These are phyloP conservation scores for Dichotomopilus funicola DNA, from an alignment of 2,329 filamentous ascomycete species.

Conservation along the genomic window DNA sequence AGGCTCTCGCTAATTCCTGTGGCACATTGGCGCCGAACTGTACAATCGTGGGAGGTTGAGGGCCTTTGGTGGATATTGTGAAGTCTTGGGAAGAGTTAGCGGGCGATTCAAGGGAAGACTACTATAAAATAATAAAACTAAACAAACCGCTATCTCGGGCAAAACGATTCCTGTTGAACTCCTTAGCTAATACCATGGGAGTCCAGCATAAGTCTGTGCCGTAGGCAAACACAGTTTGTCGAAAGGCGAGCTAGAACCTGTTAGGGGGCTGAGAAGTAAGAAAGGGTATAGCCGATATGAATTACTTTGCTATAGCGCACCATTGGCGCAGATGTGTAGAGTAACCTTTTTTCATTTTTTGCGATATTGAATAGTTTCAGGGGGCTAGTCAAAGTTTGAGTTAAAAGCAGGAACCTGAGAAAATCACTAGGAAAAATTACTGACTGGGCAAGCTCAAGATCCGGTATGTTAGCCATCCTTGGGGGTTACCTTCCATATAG, in stretches of 20 bases:
- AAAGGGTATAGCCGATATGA: not conserved
- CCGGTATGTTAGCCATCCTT: constrained; percentile 7
- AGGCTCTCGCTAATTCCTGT: constrained; percentile 55
- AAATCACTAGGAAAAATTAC: not conserved
- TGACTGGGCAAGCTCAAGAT: constrained; percentile 17
- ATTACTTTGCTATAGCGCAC: constrained; percentile 56
- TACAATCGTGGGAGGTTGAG: constrained; percentile 55
- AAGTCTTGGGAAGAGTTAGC: constrained; percentile 40
- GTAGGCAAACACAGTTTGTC: constrained; percentile 59
- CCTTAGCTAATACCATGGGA: constrained; percentile 65
- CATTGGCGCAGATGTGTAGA: constrained; percentile 61
- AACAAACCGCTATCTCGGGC: constrained; percentile 53
- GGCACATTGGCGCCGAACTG: constrained; percentile 61
- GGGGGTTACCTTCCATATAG: not conserved
- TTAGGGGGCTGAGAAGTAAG: not conserved
- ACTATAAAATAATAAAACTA: not conserved
- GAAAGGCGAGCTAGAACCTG: constrained; percentile 54
- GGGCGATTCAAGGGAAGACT: not conserved
- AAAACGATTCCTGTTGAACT: constrained; percentile 56
- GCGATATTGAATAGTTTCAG: constrained; percentile 53
- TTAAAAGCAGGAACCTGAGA: not conserved
- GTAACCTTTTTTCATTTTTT: constrained; percentile 44
- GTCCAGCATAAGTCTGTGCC: constrained; percentile 63
- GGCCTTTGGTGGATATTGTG: constrained; percentile 47
- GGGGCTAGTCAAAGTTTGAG: constrained; percentile 36